These are phyloP conservation scores for Aspergillus pseudoglaucus DNA, from an alignment of 2,329 filamentous ascomycete genomes.

Conservation along the genomic window DNA sequence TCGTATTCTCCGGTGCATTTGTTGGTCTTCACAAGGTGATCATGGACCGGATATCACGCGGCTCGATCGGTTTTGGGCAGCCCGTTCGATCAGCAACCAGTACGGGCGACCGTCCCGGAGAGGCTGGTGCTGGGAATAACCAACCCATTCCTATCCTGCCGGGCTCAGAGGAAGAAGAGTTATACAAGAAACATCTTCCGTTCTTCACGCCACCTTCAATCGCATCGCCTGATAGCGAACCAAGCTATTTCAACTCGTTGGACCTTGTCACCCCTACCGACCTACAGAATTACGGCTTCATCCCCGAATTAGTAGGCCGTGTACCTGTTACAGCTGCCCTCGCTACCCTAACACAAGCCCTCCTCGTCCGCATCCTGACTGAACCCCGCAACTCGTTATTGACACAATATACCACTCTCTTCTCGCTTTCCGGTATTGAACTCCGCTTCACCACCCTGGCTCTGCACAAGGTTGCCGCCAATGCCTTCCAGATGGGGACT, in stretches of 20 bases:
- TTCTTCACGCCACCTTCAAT: slow-evolving; percentile 54
- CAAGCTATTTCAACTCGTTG: slow-evolving; percentile 52
- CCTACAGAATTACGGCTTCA: slow-evolving; percentile 80
- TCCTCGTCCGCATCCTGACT: slow-evolving; percentile 79
- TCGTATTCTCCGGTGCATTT: slow-evolving; percentile 94
- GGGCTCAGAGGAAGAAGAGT: slow-evolving; percentile 58
- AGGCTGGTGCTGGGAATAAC: slow-evolving; percentile 17
- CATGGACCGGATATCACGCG: slow-evolving; percentile 76
- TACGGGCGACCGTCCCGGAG: slow-evolving; percentile 18
- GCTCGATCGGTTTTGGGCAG: slow-evolving; percentile 86
- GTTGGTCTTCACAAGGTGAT: slow-evolving; percentile 85
- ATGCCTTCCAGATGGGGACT: slow-evolving; percentile 62
- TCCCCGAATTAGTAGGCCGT: slow-evolving; percentile 91
- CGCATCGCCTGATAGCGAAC: slow-evolving; percentile 30
- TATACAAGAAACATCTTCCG: slow-evolving; percentile 54
- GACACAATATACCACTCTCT: slow-evolving; percentile 81
- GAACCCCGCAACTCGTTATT: slow-evolving; percentile 86
- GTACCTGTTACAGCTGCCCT: slow-evolving; percentile 86
- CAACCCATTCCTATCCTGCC: slow-evolving; percentile 49
- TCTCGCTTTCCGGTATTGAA: slow-evolving; percentile 69
- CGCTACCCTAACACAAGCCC: slow-evolving; percentile 60
- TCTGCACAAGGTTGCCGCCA: slow-evolving; percentile 72
- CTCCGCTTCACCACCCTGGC: slow-evolving; percentile 77
- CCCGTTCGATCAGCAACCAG: slow-evolving; percentile 56
- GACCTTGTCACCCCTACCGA: slow-evolving; percentile 70